These are phyloP conservation scores for Aureobasidium sp. DNA, from an alignment of 2,329 filamentous ascomycete genomes.

Conservation along the genomic window DNA sequence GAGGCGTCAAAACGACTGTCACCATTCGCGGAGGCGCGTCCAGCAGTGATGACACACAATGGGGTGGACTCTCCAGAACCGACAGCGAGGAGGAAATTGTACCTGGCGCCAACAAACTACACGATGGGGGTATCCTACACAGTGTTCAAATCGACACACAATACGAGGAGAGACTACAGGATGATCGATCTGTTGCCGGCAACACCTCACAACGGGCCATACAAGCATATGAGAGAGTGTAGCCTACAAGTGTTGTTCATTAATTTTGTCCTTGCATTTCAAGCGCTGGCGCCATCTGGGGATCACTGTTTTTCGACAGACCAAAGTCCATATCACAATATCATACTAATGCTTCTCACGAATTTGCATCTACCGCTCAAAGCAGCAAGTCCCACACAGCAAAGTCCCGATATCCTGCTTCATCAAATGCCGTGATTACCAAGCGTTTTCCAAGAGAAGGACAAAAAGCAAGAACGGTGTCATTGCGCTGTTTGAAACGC, in stretches of 20 bases:
- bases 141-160: conserved; percentile 9
- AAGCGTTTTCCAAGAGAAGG: neutral
- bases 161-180: neutral
- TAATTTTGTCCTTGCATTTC: conserved; percentile 5
- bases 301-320: neutral
- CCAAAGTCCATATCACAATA: neutral
- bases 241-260: neutral
- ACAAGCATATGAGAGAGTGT: neutral
- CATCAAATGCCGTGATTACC: neutral
- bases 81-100: conserved; percentile 11
- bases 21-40: conserved; percentile 1
- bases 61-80: neutral
- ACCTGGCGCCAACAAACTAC: neutral
- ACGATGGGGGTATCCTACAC: neutral
- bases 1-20: neutral
- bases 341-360: neutral
- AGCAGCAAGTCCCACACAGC: neutral
- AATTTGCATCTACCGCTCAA: neutral
- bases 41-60: neutral
- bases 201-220: conserved; percentile 2
- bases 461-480: neutral
- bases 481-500: neutral
- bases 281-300: conserved; percentile 1
- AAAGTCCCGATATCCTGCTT: neutral
- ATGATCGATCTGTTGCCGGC: neutral